These are phyloP conservation scores for Penicillium tannophilum DNA, from an alignment of 495 filamentous ascomycete species.

Conservation along the genomic window DNA sequence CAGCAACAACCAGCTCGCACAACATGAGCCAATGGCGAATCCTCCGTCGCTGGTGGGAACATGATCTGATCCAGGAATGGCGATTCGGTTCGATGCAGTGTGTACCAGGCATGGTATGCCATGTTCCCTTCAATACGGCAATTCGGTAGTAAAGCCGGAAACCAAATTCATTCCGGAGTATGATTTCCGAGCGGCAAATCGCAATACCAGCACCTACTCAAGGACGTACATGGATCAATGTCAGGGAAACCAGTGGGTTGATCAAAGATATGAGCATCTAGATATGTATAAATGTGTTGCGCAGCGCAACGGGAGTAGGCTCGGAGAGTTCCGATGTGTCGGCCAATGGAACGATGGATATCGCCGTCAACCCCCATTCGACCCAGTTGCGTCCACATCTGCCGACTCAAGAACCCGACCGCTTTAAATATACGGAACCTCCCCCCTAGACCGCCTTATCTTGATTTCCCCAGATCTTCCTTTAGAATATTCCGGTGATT, in stretches of 20 bases:
- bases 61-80: too few relatives aligned
- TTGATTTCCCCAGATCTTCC: background rate
- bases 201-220: background rate
- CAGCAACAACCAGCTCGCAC: too few relatives aligned
- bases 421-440: background rate
- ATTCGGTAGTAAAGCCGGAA: too few relatives aligned
- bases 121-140: too few relatives aligned
- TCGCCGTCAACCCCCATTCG: constrained; percentile 13
- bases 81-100: too few relatives aligned
- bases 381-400: constrained; percentile 19
- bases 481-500: background rate
- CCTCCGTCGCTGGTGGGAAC: too few relatives aligned
- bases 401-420: constrained; percentile 22
- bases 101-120: too few relatives aligned
- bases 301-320: background rate
- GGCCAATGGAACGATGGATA: constrained; percentile 24
- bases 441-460: too few relatives aligned
- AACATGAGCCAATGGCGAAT: too few relatives aligned
- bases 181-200: background rate
- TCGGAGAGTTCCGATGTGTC: constrained; percentile 22
- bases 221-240: too few relatives aligned
- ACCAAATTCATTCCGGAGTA: too few relatives aligned
- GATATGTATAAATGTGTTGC: background rate
- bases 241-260: background rate
- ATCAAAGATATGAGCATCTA: background rate